Conservation (phyloP, 139 green algal species). For the Chlorella sp. region DNA sequence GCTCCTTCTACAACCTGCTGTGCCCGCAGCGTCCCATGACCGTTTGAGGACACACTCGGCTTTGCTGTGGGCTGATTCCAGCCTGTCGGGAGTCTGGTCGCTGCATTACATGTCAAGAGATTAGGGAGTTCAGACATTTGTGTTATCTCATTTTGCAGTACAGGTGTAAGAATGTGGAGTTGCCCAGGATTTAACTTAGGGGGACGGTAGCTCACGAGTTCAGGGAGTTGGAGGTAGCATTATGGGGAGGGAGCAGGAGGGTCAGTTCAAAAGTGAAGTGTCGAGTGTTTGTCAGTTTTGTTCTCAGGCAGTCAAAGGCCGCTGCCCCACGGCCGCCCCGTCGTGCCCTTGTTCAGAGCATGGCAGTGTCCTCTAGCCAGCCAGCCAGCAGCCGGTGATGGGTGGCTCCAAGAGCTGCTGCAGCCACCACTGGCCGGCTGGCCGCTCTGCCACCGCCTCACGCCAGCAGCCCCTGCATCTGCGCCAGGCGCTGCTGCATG, state of each 20-base stretch:
- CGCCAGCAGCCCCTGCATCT: not conserved
- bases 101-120: not conserved
- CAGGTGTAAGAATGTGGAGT: too few relatives aligned
- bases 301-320: not conserved
- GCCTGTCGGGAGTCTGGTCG: not conserved
- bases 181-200: too few relatives aligned
- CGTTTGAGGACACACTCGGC: conserved; percentile 32
- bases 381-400: too few relatives aligned
- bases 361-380: too few relatives aligned
- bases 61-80: not conserved
- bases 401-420: not conserved
- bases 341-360: too few relatives aligned
- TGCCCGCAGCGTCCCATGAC: conserved; percentile 81
- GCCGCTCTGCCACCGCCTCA: too few relatives aligned
- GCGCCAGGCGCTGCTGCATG: not conserved
- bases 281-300: not conserved
- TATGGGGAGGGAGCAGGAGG: not conserved
- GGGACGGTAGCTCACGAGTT: too few relatives aligned
- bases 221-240: not conserved
- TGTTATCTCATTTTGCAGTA: too few relatives aligned
- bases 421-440: not conserved
- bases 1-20: conserved; percentile 98
- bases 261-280: not conserved
- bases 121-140: too few relatives aligned
- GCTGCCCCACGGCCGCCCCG: not conserved